Percentiles rank a stretch among this genome's conserved stretches.
phyloP scores from a whole-genome alignment of 805 yeast genomes.

The Candida michaelii region DNA sequence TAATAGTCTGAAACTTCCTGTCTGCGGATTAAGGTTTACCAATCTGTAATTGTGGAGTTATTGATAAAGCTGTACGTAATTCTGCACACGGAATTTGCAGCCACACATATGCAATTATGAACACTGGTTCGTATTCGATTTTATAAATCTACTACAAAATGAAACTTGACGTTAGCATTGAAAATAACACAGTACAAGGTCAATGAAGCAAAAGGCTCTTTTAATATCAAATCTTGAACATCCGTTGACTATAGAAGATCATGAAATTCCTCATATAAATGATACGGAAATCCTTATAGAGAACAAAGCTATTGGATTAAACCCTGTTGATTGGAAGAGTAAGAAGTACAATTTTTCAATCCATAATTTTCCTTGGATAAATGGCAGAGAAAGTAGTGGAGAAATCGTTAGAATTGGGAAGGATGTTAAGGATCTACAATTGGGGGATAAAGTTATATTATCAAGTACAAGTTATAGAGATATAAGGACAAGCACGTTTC shows the following conservation, averaged over 20 bases:
- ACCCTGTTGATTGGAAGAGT: constrained; percentile 3
- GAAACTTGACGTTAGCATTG: too few relatives aligned
- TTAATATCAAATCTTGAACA: constrained; percentile 4
- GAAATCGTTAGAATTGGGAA: constrained; percentile 21
- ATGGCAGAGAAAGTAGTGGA: constrained; percentile 24
- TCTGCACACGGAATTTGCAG: background rate
- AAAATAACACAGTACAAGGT: too few relatives aligned
- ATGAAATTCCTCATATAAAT: constrained; percentile 6
- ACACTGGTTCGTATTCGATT: background rate
- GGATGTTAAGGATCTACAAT: constrained; percentile 15
- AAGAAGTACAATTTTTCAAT: constrained; percentile 31
- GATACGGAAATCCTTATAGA: background rate
- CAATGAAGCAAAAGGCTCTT: constrained; percentile 9
- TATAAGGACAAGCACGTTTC: constrained; percentile 47
- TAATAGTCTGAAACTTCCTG: too few relatives aligned
- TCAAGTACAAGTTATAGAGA: constrained; percentile 50
- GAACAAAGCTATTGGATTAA: background rate
- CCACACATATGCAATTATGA: background rate
- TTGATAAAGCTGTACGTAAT: background rate
- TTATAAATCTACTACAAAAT: background rate
- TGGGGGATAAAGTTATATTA: constrained; percentile 38
- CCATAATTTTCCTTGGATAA: constrained; percentile 15
- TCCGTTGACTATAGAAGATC: constrained; percentile 5
- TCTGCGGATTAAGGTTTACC: too few relatives aligned
- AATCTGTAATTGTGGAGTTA: background rate